Base-by-base conservation (phyloP, 495 filamentous ascomycete species). In the Astrocystis sublimbata region DNA sequence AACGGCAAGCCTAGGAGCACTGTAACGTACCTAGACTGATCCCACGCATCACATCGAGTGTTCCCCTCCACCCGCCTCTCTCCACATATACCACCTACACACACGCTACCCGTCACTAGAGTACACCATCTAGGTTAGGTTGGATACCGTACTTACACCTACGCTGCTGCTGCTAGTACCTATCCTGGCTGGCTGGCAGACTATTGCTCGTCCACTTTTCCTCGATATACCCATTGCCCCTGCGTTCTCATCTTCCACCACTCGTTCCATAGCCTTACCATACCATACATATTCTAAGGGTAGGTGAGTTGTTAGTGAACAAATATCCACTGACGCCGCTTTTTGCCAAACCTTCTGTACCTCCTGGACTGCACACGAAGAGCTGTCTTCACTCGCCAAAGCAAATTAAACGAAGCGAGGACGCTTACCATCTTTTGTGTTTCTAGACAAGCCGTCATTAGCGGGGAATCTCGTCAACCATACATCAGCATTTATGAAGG, bases 151-250 rank as follows among this genome's bases (percentile, higher is more conserved):
- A 56, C n/a, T n/a, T n/a, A n/a, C n/a, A 15, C 15, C 23, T 52
- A 52, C 30, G 2, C 13, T 28, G 28, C 40, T 49, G n/a, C 40
- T 45, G 9, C 54, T n/a, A 23, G 43, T 49, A 8, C 24, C 46
- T 49, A 57, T 28, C 28, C 54, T 57, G 40, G n/a, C 40, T 41
- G 54, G 54, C 54, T 45, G 54, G 9, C 35, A n/a, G 24, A 45
- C 40, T 3, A 43, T 28, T 35, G 54, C 54, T 45, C 35, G 54
- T 57, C 54, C 54, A 57, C 54, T 57, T 57, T 57, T 57, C 54
- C 35, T 45, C 38, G 13, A 33, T 57, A 33, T 57, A 45, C 54
- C 54, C 40, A 33, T 57, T 57, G 6, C 54, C 54, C 40, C 40
- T 43, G 24, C 40, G 26, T 28, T 45, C 54, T 40, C 40, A 45